phyloP scores from a whole-genome alignment of 108 stramenopile genomes.

The Licmophora abbreviata region DNA sequence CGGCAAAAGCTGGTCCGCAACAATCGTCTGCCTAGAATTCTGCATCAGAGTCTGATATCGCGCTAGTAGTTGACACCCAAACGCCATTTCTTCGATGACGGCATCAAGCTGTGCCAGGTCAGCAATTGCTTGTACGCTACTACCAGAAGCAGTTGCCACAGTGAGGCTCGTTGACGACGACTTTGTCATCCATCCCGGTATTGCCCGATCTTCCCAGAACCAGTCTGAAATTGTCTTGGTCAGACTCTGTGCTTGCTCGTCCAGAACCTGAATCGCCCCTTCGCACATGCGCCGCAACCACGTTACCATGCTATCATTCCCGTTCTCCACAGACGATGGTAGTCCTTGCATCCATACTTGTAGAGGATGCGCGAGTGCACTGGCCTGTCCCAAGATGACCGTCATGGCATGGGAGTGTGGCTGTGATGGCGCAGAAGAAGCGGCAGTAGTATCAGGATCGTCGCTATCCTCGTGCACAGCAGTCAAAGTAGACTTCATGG shows the following conservation, averaged over 20 bases:
- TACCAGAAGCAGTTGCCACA: not conserved
- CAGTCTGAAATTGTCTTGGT: constrained; percentile 54
- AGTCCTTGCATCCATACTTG: constrained; percentile 59
- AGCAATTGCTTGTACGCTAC: not conserved
- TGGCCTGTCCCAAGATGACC: constrained; percentile 64
- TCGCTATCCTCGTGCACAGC: constrained; percentile 26
- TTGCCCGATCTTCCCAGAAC: constrained; percentile 47
- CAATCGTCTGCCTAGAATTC: constrained; percentile 8
- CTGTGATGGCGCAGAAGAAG: constrained; percentile 16
- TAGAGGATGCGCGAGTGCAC: constrained; percentile 70
- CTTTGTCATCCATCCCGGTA: constrained; percentile 43
- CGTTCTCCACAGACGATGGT: constrained; percentile 8
- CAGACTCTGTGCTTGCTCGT: constrained; percentile 60
- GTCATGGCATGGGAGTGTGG: constrained; percentile 60
- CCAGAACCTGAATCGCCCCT: constrained; percentile 40
- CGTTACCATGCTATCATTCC: constrained; percentile 3
- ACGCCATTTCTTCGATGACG: constrained; percentile 77
- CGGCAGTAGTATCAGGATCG: constrained; percentile 13
- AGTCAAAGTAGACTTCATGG: constrained; percentile 23
- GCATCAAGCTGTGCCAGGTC: constrained; percentile 35
- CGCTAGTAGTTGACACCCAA: constrained; percentile 61
- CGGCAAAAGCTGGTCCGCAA: constrained; percentile 20
- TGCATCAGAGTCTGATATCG: constrained; percentile 42
- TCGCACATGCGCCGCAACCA: constrained; percentile 36
- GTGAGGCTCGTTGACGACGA: no score